Base-by-base conservation (phyloP, 805 yeast species). In the Maudiozyma turicensis region DNA sequence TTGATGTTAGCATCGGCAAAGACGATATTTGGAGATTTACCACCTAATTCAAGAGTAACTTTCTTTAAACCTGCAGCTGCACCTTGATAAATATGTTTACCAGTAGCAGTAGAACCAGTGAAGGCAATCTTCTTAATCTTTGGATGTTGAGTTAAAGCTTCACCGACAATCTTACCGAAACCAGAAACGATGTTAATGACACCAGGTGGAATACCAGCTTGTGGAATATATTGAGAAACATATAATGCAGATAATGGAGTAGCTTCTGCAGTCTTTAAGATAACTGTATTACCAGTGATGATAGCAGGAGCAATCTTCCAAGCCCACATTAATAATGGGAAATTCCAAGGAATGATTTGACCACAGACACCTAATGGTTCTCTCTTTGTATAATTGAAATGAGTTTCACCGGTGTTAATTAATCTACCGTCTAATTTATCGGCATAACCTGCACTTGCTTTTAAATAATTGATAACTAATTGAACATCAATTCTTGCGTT, bases 331-430 rank as follows among this genome's bases (percentile, higher is more conserved):
- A 87, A 75, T 63, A 86, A 73, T 56, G 96, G 96, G 79, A 87
- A 87, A 72, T 87, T 87, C 95, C 95, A 87, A 58, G 96, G 95
- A 61, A 86, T 86, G 59, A 87, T 84, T 65, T 85, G 88, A 53
- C 93, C 89, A 69, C 90, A 83, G 48, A 86, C 95, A 66, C 95
- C 95, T 57, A 84, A 72, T 53, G 96, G 95, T 70, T 86, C 95
- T 67, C 82, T 78, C 65, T 78, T 75, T 48, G 86, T 77, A 69
- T 80, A 82, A 56, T 74, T 75, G 62, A 83, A 77, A 65, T 83
- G 82, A 48, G 77, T 65, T 52, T 70, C 66, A 54, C 86, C 89
- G 33, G 88, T 77, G 61, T 81, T 81, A 50, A 80, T 63, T 52
- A 75, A 67, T 35, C 63, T 59, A 59, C 91, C 90, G 53, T 69